Evolutionary conservation across 208 protist genomes (phyloP), one percentile per base, ranked within the genome.

Genomic region (Endotrypanum monterogeii): DNA sequence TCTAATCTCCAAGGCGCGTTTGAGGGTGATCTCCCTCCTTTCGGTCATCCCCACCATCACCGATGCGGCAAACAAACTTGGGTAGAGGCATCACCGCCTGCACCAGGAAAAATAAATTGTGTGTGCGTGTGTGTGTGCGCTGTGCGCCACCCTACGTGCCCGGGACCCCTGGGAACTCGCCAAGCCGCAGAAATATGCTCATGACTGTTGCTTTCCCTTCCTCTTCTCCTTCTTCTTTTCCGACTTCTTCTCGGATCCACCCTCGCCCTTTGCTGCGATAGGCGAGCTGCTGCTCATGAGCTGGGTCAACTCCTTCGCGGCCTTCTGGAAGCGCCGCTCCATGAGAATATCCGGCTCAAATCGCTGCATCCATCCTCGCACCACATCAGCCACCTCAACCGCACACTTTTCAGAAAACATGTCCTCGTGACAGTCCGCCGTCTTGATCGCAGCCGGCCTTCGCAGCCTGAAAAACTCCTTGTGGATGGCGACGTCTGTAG

Each of bases 221-320:
- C 79, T 89, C 83, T 93, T 90, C 76, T 93, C 85, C 79, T 93
- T 94, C 80, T 94, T 89, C 80, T 94, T 86, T 79, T 94, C 91
- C 48, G 67, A 65, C 71, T 87, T 87, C 76, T 86, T 87, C 62
- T 80, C 81, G 2, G 52, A 78, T 8, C 30, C 78, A n/a, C 28
- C 76, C 8, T 68, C 72, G 37, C 44, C 44, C 32, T 58, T 67
- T 12, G 70, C 70, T 11, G 58, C 67, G 0, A 73, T 30, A 12
- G 71, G 62, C 28, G 78, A 67, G 20, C 78, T 54, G 66, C 79
- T 62, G 5, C 73, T 76, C 82, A 95, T 90, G 54, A 94, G 73
- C 77, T 90, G 78, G 35, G 51, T 39, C 89, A 95, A 92, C 74
- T 97, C 90, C 81, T 88, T 90, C 56, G 85, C 83, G 5, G 90